These are phyloP conservation scores for Curvularia sp. DNA, from an alignment of 2,329 filamentous ascomycete species.

Conservation along the genomic window DNA sequence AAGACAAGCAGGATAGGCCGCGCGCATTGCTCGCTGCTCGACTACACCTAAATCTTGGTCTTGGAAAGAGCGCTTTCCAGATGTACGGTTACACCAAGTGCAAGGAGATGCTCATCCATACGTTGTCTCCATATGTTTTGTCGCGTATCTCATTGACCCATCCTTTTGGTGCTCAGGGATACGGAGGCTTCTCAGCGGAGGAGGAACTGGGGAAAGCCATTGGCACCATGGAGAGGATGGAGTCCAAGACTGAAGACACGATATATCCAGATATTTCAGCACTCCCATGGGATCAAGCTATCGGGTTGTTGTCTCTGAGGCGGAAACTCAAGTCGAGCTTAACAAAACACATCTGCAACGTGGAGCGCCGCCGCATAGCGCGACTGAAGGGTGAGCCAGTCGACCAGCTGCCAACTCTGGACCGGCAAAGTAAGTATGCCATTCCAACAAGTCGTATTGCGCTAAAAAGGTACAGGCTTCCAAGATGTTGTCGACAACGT, in stretches of 20 bases:
- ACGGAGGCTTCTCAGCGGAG: conserved; percentile 38
- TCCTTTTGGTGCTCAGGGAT: conserved; percentile 41
- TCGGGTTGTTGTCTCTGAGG: conserved; percentile 36
- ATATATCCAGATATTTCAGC: conserved; percentile 35
- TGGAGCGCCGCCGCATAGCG: conserved; percentile 43
- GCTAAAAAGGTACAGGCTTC: conserved; percentile 29
- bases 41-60: conserved; percentile 41
- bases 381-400: conserved; percentile 37
- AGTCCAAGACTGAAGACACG: conserved; percentile 33
- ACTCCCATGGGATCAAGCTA: conserved; percentile 40
- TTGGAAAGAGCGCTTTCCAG: conserved; percentile 40
- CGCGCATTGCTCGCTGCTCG: conserved; percentile 44
- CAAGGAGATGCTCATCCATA: conserved; percentile 48
- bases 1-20: conserved; percentile 35
- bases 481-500: conserved; percentile 35
- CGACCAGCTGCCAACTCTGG: conserved; percentile 28
- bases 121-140: conserved; percentile 39
- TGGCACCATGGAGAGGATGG: conserved; percentile 40
- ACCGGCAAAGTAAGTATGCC: conserved; percentile 27
- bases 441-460: neutral
- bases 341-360: conserved; percentile 41
- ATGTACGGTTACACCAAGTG: conserved; percentile 36
- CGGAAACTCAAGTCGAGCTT: conserved; percentile 35
- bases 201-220: conserved; percentile 40
- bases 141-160: conserved; percentile 44